A percentile compares a stretch with the other conserved stretches of the same genome.
Conservation (phyloP, 2,329 filamentous ascomycete species). For the Colletotrichum lupini region DNA sequence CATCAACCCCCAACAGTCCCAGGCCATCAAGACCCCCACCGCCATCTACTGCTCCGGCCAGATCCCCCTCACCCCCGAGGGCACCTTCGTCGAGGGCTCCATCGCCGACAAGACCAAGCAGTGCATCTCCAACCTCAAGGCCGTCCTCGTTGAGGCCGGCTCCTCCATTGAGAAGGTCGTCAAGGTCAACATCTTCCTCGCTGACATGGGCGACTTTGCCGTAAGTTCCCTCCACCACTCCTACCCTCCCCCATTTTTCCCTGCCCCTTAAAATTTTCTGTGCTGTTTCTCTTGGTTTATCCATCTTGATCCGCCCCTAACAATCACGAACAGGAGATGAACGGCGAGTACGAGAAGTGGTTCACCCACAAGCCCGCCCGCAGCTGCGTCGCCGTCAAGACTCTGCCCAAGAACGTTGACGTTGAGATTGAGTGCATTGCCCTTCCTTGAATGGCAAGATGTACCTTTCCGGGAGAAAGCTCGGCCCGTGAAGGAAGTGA, state of each 20-base stretch:
- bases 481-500: background rate
- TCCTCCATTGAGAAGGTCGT: slow-evolving; percentile 83
- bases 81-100: slow-evolving; percentile 66
- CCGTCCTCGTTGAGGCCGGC: slow-evolving; percentile 84
- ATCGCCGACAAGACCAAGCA: slow-evolving; percentile 72
- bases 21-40: slow-evolving; percentile 73
- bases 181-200: slow-evolving; percentile 92
- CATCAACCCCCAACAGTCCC: slow-evolving; percentile 58
- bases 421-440: slow-evolving; percentile 94
- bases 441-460: slow-evolving; percentile 60
- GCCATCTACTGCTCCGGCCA: slow-evolving; percentile 77
- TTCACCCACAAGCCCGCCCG: slow-evolving; percentile 87
- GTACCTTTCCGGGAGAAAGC: background rate
- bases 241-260: too few species aligned
- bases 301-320: background rate
- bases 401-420: slow-evolving; percentile 85
- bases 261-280: too few species aligned
- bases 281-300: background rate
- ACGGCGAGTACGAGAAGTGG: slow-evolving; percentile 85
- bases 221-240: slow-evolving; percentile 47
- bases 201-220: slow-evolving; percentile 89
- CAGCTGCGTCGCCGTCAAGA: slow-evolving; percentile 90
- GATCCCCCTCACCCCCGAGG: slow-evolving; percentile 74
- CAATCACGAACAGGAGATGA: slow-evolving; percentile 71
- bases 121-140: slow-evolving; percentile 81